A percentile compares a stretch with the other conserved stretches of the same genome.
phyloP scores from a whole-genome alignment of 179 eudicot species.

The Heliamphora pulchella region DNA sequence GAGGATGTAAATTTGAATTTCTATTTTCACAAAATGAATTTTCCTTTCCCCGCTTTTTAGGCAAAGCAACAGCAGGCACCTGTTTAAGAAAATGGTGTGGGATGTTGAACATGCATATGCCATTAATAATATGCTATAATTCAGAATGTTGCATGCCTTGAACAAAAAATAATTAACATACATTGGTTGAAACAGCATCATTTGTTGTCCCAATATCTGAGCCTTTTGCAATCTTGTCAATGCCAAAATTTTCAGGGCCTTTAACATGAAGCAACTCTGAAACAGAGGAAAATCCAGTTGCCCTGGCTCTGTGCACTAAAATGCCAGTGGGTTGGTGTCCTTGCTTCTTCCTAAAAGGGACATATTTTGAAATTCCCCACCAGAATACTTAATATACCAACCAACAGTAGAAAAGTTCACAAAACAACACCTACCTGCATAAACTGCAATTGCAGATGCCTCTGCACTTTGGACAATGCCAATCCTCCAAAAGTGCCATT shows the following conservation, averaged over 20 bases:
- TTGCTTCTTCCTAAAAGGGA: constrained; percentile 48
- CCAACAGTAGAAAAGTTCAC: neutral
- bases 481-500: constrained; percentile 20
- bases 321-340: constrained; percentile 70
- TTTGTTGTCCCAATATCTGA: constrained; percentile 26
- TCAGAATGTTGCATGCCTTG: neutral
- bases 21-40: neutral
- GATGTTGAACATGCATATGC: neutral
- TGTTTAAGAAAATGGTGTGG: constrained; percentile 18
- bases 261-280: constrained; percentile 43
- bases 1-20: constrained; percentile 23
- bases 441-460: constrained; percentile 43
- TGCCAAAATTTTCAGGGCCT: constrained; percentile 33
- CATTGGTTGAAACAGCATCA: constrained; percentile 24
- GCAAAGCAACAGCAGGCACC: constrained; percentile 31
- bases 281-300: constrained; percentile 66
- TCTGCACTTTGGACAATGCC: constrained; percentile 42
- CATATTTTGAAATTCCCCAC: constrained; percentile 7
- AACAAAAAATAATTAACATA: constrained; percentile 14
- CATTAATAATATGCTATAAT: neutral
- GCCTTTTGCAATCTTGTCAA: constrained; percentile 22
- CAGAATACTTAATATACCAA: neutral
- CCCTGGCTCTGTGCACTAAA: constrained; percentile 49
- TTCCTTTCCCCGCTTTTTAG: constrained; percentile 13
- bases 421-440: constrained; percentile 46